Conservation (phyloP, 441 rosid genomes). For the Isatis lusitanica region DNA sequence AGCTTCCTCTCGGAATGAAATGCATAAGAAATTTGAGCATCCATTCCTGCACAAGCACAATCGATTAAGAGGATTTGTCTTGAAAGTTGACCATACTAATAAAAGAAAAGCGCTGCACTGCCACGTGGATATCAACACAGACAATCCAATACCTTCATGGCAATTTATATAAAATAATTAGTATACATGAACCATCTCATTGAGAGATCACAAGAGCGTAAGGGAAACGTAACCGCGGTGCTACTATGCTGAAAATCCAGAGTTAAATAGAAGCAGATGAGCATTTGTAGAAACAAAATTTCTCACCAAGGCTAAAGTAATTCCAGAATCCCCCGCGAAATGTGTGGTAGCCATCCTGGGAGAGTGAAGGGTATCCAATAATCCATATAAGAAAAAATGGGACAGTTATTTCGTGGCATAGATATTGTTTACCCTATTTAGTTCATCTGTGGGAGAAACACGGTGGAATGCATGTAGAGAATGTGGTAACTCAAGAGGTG, state of each 20-base stretch:
- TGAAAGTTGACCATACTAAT: neutral
- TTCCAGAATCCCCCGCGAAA: conserved; percentile 97
- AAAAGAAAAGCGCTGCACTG: neutral
- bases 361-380: conserved; percentile 14
- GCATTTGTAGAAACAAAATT: neutral
- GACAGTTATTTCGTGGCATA: neutral
- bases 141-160: conserved; percentile 5
- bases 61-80: conserved; percentile 5
- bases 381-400: neutral
- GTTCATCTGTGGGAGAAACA: conserved; percentile 71
- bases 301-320: conserved; percentile 89
- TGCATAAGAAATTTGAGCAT: conserved; percentile 94
- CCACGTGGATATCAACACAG: neutral
- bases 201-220: neutral
- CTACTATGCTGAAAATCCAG: neutral
- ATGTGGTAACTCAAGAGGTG: conserved; percentile 91
- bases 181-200: neutral
- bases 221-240: neutral
- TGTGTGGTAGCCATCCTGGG: conserved; percentile 85
- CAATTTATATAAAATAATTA: neutral
- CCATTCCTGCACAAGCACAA: conserved; percentile 71
- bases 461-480: conserved; percentile 83
- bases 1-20: conserved; percentile 91
- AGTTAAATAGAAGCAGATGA: conserved; percentile 6
- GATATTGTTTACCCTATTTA: conserved; percentile 49